These are phyloP conservation scores for Phytopythium ostracodes DNA, from an alignment of 352 stramenopile genomes.

Conservation along the genomic window DNA sequence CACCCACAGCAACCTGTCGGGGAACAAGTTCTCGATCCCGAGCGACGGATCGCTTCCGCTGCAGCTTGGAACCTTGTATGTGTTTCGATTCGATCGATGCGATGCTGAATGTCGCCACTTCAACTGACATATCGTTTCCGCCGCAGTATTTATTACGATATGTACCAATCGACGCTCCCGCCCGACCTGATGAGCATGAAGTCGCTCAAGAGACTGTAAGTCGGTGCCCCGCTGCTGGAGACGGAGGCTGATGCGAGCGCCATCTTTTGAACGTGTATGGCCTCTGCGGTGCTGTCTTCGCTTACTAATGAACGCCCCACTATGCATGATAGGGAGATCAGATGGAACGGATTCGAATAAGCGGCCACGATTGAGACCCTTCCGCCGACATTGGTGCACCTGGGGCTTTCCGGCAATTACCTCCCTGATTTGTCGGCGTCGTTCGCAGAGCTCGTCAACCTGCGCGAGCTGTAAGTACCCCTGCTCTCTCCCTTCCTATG, in stretches of 20 bases:
- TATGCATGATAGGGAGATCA: constrained; percentile 22
- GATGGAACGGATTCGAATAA: constrained; percentile 30
- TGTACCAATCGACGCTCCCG: constrained; percentile 10
- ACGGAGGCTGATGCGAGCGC: background rate
- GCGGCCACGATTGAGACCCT: constrained; percentile 16
- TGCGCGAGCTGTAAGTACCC: constrained; percentile 15
- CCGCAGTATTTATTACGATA: constrained; percentile 8
- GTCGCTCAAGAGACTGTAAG: constrained; percentile 20
- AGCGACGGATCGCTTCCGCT: constrained; percentile 13
- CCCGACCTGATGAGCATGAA: constrained; percentile 15
- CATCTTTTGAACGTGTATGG: too few species aligned
- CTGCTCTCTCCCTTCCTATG: background rate
- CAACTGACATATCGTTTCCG: background rate
- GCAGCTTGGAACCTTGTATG: constrained; percentile 20
- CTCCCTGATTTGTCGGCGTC: constrained; percentile 20
- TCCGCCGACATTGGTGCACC: constrained; percentile 18
- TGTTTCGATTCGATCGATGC: background rate
- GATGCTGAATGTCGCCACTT: background rate
- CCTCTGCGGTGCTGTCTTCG: background rate
- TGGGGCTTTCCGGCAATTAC: constrained; percentile 17
- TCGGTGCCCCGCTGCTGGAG: background rate
- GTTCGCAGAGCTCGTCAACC: constrained; percentile 18
- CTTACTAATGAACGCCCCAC: background rate
- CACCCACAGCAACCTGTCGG: constrained; percentile 16
- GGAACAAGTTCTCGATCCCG: constrained; percentile 17